Percentiles rank a stretch among this genome's conserved stretches.
Evolutionary conservation across 2,329 filamentous ascomycete genomes (phyloP).

Genomic region (Ciborinia camelliae): DNA sequence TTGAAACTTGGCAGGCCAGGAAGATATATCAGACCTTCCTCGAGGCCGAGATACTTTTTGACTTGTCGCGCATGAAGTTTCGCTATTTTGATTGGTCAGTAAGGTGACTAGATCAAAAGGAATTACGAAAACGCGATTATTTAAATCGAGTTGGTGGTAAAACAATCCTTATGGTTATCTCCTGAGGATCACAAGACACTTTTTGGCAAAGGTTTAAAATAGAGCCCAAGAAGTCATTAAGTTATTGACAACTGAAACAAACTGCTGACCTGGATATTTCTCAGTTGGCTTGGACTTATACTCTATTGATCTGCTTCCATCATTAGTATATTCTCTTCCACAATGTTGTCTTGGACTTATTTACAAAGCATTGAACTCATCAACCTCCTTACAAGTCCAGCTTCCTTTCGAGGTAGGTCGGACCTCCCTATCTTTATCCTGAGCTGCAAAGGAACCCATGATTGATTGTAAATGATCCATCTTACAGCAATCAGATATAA

Average conservation of each 20-base stretch:
- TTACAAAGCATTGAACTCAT: slow-evolving; percentile 27
- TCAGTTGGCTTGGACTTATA: slow-evolving; percentile 24
- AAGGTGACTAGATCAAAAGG: not conserved
- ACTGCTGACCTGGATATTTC: slow-evolving; percentile 31
- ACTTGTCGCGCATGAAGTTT: slow-evolving; percentile 49
- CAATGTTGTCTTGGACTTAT: not conserved
- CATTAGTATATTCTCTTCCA: not conserved
- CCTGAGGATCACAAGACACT: not conserved
- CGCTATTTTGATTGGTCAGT: slow-evolving; percentile 37
- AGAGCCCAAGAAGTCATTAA: not conserved
- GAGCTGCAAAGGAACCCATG: not conserved
- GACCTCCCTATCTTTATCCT: not conserved
- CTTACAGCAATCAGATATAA: not conserved
- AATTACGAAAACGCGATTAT: not conserved
- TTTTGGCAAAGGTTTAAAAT: not conserved
- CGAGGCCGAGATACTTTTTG: slow-evolving; percentile 42
- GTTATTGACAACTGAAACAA: slow-evolving; percentile 7
- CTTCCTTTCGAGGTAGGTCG: slow-evolving; percentile 11
- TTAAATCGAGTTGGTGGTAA: not conserved
- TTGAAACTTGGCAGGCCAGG: slow-evolving; percentile 48
- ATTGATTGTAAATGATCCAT: slow-evolving; percentile 8
- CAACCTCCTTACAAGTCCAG: slow-evolving; percentile 20
- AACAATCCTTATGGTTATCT: not conserved
- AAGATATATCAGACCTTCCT: slow-evolving; percentile 54
- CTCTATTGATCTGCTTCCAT: slow-evolving; percentile 10